Base-by-base conservation (phyloP, 2,329 filamentous ascomycete genomes). In the Clarireedia sp. region DNA sequence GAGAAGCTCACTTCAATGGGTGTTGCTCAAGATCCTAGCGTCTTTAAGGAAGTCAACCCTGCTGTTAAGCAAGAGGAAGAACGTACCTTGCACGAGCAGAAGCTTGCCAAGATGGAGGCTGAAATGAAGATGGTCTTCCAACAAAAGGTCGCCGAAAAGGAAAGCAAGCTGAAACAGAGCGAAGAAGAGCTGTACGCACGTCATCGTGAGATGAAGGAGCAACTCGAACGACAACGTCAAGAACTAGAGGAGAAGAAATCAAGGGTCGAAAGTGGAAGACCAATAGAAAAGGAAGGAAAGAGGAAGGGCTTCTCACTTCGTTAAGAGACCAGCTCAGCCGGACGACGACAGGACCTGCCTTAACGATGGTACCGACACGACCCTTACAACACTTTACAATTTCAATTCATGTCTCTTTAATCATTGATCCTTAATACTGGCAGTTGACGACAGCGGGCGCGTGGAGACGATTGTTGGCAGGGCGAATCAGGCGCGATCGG, bases 101-200 rank as follows among this genome's bases (percentile, higher is more conserved):
- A 99, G 81, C 89, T 99, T 67, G 90, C 92, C 74, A 99, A 99
- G 89, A 99, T 99, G 94, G 94, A 99, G 76, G 85, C 90, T 69
- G 94, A 99, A 75, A 99, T 99, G 94, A 99, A 99, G 89, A 96
- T 96, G 89, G 94, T 99, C 66, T 99, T 99, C 90, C 94, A 97
- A 74, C 94, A 99, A 74, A 99, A 99, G 87, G 94, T 99, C 33
- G 85, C 90, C 64, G 94, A 99, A 75, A 99, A 99, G 81, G 94
- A 99, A 78, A 96, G 90, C 83, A 99, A 99, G 78, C 80, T 99
- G 72, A 95, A 95, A 79, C 94, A 97, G 78, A 96, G 90, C 80
- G 94, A 99, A 75, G 94, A 99, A 74, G 94, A 99, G 80, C 79
- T 99, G 57, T 97, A 97, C 70, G 91, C 94, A 64, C 87, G 94